Conservation (phyloP, 2,329 filamentous ascomycete genomes). For the Cordyceps cicadae region DNA sequence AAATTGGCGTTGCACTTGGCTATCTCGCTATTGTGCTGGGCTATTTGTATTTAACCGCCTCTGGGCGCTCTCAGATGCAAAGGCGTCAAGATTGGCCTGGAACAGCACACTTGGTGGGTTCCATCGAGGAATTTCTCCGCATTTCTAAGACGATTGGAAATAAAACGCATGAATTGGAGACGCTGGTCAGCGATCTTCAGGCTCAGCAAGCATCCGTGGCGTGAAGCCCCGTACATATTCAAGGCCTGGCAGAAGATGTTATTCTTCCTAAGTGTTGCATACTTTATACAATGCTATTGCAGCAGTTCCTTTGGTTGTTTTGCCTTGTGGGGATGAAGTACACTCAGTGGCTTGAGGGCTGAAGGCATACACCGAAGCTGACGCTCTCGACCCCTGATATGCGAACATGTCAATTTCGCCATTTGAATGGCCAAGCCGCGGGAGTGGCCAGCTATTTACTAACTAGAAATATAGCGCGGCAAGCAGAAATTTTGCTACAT, state of each 20-base stretch:
- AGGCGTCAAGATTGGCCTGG: conserved; percentile 34
- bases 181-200: conserved; percentile 29
- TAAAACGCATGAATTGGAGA: conserved; percentile 31
- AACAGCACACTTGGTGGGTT: conserved; percentile 38
- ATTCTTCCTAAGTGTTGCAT: neutral
- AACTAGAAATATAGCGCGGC: too few relatives aligned
- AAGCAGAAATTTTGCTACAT: too few relatives aligned
- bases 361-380: too few relatives aligned
- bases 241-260: neutral
- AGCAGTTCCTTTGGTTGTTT: neutral
- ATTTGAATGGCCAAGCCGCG: too few relatives aligned
- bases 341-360: too few relatives aligned
- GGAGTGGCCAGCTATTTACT: too few relatives aligned
- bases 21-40: conserved; percentile 80
- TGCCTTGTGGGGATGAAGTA: neutral
- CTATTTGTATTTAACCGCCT: conserved; percentile 58
- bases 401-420: too few relatives aligned
- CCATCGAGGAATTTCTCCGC: conserved; percentile 46
- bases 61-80: conserved; percentile 36
- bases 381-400: too few relatives aligned
- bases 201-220: conserved; percentile 1
- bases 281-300: neutral
- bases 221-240: neutral
- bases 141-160: conserved; percentile 43
- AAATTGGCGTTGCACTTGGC: conserved; percentile 74